Evolutionary conservation across 2,329 filamentous ascomycete genomes (phyloP), one percentile per base, ranked within the genome.

Genomic region (Fusarium sacchari): DNA sequence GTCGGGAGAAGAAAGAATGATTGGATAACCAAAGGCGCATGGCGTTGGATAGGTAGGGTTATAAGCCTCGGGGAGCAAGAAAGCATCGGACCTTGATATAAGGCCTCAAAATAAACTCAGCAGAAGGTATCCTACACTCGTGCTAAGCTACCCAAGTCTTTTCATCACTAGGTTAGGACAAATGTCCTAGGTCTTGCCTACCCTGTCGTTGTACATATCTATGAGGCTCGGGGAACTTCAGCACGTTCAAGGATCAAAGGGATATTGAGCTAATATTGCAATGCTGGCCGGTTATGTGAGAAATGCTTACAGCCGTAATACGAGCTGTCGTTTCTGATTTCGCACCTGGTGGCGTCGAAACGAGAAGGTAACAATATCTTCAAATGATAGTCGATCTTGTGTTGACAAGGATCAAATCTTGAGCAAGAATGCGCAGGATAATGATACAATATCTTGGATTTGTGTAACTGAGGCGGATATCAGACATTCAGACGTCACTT

Each of bases 381-480:
- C 22, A 18, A 36, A 30, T 26, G 22, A 61, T 28, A 20, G 9
- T 24, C 14, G 42, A 24, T 42, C 30, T 39, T 34, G 9, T 13
- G 11, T 34, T 60, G 40, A 42, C 46, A 30, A 58, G 66, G 70
- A 53, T 67, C 20, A 40, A 20, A 43, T 7, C 17, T 62, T 73
- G 72, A 74, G 72, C 72, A 74, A 64, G 72, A 73, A 73, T 74
- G 72, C 69, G 72, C 61, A 65, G 43, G 58, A 74, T 75, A 53
- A 52, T 57, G 44, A 60, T 64, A 64, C n/a, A 69, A 50, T 37
- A 30, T 60, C 26, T 53, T n/a, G 39, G 37, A 50, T 72, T 72
- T 65, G 64, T 74, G 60, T 61, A 52, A 69, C 69, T 36, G 37
- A 44, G 59, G 49, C 26, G 57, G 37, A 47, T 36, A 50, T 55